Conservation (phyloP, 768 basidiomycete species). For the Macrolepiota albuminosa region DNA sequence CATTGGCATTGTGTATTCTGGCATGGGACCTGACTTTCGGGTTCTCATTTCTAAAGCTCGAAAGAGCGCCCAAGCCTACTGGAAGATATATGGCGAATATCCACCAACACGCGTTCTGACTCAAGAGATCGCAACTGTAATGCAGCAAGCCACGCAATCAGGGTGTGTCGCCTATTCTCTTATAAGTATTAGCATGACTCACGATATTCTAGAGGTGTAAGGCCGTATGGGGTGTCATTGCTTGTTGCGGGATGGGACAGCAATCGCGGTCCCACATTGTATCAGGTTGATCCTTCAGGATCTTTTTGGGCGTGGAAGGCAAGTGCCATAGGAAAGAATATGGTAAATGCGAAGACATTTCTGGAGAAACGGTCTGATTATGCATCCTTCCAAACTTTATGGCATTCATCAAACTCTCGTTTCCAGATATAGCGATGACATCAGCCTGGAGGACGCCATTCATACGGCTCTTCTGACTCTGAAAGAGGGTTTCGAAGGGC, state of each 20-base stretch:
- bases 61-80: conserved; percentile 98
- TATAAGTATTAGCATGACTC: conserved; percentile 17
- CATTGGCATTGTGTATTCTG: conserved; percentile 98
- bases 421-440: conserved; percentile 94
- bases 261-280: conserved; percentile 92
- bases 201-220: conserved; percentile 72
- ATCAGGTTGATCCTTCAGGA: conserved; percentile 98
- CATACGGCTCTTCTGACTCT: conserved; percentile 96
- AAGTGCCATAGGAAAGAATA: conserved; percentile 99
- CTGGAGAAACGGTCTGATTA: conserved; percentile 79
- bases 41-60: conserved; percentile 90
- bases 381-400: conserved; percentile 10
- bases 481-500: conserved; percentile 99
- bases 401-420: conserved; percentile 15
- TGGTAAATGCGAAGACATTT: conserved; percentile 99
- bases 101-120: conserved; percentile 95
- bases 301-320: conserved; percentile 99
- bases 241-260: conserved; percentile 96
- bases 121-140: conserved; percentile 95
- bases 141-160: conserved; percentile 99
- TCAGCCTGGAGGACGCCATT: conserved; percentile 97
- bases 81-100: conserved; percentile 99
- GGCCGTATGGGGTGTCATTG: conserved; percentile 97
- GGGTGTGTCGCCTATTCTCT: conserved; percentile 56
- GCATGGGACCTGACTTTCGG: conserved; percentile 99